Evolutionary conservation across 2,329 filamentous ascomycete genomes (phyloP), one percentile per base, ranked within the genome.

Genomic region (Aspergillus sp.): DNA sequence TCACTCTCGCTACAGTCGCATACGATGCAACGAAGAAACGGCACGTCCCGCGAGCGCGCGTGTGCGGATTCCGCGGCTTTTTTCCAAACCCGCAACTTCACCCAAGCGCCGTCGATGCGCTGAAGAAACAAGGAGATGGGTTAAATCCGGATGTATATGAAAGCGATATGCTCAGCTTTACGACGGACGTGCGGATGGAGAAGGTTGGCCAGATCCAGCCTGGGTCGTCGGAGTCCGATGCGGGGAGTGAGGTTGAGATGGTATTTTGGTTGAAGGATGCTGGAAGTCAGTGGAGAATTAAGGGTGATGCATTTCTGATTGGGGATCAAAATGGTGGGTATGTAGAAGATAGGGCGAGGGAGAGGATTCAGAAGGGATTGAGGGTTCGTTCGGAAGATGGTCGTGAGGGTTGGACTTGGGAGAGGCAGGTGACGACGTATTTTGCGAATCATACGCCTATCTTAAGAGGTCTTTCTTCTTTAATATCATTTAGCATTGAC

Each of bases 381-480:
- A 85, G 63, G 70, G 66, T 9, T 20, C 4, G 37, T 39, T 39
- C 37, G 10, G 52, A 48, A 10, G 65, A 70, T 43, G 68, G 71
- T 50, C 60, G 61, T 1, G 12, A 41, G 1, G 41, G 74, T 1
- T 95, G 90, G 88, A 85, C 80, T 56, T 96, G 89, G 85, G 72
- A 73, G 42, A 84, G 75, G 53, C 90, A 95, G 70, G 68, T 96
- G 33, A 90, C 87, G 44, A 87, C 81, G 43, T 88, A 93, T 65
- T 97, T 96, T 78, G 91, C 89, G 17, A 96, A 96, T 66, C 70
- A 93, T 58, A 85, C 81, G 56, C 91, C 91, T 5, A 73, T 75
- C 1, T 89, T 95, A 83, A 79, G 90, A 72, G 81, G 81, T 81
- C 64, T 44, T 67, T 65, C 42, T 43, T 46, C 32, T 20, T 20